Conservation (phyloP, 495 filamentous ascomycete genomes). For the Annulohypoxylon bovei region DNA sequence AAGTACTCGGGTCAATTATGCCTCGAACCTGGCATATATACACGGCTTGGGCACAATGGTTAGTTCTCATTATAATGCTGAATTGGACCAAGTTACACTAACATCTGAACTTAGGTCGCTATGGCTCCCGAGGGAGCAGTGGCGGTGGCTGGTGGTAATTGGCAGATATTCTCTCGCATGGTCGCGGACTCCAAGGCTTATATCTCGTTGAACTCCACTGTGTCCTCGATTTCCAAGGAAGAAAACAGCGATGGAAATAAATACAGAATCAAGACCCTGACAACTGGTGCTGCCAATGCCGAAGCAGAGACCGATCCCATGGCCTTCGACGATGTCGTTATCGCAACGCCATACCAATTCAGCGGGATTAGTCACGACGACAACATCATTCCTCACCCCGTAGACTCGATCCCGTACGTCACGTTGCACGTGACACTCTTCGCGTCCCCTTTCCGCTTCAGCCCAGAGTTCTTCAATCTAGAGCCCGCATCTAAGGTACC, state of each 20-base stretch:
- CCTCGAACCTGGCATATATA: slow-evolving; percentile 82
- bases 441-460: slow-evolving; percentile 75
- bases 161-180: slow-evolving; percentile 92
- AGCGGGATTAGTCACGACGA: slow-evolving; percentile 64
- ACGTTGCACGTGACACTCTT: slow-evolving; percentile 89
- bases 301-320: slow-evolving; percentile 47
- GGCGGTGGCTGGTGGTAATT: slow-evolving; percentile 86
- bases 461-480: slow-evolving; percentile 75
- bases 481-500: slow-evolving; percentile 64
- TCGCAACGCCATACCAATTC: slow-evolving; percentile 82
- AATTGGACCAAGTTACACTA: not conserved
- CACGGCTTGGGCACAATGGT: slow-evolving; percentile 95
- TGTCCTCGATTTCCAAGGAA: slow-evolving; percentile 67
- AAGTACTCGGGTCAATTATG: slow-evolving; percentile 94
- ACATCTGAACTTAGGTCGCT: slow-evolving; percentile 46
- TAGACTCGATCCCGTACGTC: slow-evolving; percentile 82
- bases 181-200: slow-evolving; percentile 68
- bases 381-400: slow-evolving; percentile 60
- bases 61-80: slow-evolving; percentile 47
- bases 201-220: slow-evolving; percentile 74
- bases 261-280: slow-evolving; percentile 61
- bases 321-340: slow-evolving; percentile 79
- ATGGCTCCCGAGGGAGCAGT: slow-evolving; percentile 90
- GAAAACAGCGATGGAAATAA: slow-evolving; percentile 40
- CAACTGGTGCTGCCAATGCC: slow-evolving; percentile 36